A percentile compares a stretch with the other conserved stretches of the same genome.
Conservation (phyloP, 1,284 basidiomycete genomes). For the Bondarzewia mesenterica region DNA sequence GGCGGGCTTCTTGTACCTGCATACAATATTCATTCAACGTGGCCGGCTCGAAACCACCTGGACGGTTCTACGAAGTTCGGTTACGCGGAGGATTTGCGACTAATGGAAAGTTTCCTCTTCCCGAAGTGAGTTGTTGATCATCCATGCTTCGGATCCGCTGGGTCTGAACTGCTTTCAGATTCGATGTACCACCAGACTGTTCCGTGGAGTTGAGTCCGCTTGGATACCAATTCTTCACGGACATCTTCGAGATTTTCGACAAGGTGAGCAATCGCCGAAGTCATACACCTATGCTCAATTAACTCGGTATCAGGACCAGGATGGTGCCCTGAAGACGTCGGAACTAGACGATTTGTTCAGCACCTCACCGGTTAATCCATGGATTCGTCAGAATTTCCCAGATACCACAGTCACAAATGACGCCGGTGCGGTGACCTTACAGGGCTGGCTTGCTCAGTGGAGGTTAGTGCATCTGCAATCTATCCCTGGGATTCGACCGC, state of each 20-base stretch:
- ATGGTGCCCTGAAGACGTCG: conserved; percentile 82
- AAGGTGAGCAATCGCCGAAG: conserved; percentile 45
- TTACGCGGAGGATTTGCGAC: conserved; percentile 88
- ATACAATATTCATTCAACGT: conserved; percentile 95
- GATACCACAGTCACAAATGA: conserved; percentile 90
- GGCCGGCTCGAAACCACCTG: conserved; percentile 97
- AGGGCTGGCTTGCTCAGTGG: conserved; percentile 99
- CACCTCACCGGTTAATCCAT: conserved; percentile 93
- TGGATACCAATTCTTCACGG: conserved; percentile 96
- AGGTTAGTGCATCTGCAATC: conserved; percentile 44
- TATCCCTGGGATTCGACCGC: not conserved
- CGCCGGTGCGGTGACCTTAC: conserved; percentile 84
- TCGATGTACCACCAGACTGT: conserved; percentile 89
- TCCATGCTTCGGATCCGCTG: conserved; percentile 13
- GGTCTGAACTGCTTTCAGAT: conserved; percentile 36
- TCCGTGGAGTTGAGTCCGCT: conserved; percentile 90
- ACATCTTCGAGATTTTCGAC: conserved; percentile 95
- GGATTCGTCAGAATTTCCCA: conserved; percentile 80
- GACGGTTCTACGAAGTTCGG: conserved; percentile 93
- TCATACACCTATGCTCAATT: not conserved
- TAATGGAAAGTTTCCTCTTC: conserved; percentile 82
- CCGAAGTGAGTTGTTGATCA: conserved; percentile 58
- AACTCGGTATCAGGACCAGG: conserved; percentile 64
- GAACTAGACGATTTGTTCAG: conserved; percentile 89
- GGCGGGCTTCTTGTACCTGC: conserved; percentile 89